Percentiles rank a stretch among this genome's conserved stretches.
phyloP scores from a whole-genome alignment of 495 filamentous ascomycete genomes.

The Podospora anserina region DNA sequence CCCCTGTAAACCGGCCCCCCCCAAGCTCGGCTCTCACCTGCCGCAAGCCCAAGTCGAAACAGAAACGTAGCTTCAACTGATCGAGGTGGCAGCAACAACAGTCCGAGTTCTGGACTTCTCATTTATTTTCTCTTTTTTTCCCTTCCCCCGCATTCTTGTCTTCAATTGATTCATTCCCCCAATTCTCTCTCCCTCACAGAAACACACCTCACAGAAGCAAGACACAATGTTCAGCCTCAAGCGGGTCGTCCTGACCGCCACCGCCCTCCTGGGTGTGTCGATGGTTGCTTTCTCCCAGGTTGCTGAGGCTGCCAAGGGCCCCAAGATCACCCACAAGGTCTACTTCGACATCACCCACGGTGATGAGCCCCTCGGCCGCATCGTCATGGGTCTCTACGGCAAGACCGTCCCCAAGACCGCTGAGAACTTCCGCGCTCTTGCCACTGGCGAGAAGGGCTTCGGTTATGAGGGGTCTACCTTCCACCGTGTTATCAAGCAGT shows the following conservation, averaged over 20 bases:
- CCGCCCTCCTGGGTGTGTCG: slow-evolving; percentile 70
- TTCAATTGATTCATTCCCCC: slow-evolving; percentile 23
- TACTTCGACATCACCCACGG: slow-evolving; percentile 95
- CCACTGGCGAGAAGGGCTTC: slow-evolving; percentile 95
- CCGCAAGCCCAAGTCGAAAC: slow-evolving; percentile 18
- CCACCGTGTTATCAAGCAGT: slow-evolving; percentile 97
- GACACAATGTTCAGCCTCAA: slow-evolving; percentile 55
- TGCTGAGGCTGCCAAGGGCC: slow-evolving; percentile 75
- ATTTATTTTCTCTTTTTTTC: slow-evolving; percentile 1
- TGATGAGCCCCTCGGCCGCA: slow-evolving; percentile 75
- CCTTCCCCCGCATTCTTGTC: slow-evolving; percentile 2
- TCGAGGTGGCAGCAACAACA: slow-evolving; percentile 7
- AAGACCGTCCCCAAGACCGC: slow-evolving; percentile 97
- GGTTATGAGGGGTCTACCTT: slow-evolving; percentile 94
- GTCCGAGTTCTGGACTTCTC: background rate
- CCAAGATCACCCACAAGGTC: slow-evolving; percentile 96
- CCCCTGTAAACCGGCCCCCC: slow-evolving; percentile 17
- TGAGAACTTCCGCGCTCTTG: slow-evolving; percentile 97
- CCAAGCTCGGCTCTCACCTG: slow-evolving; percentile 5
- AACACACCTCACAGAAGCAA: slow-evolving; percentile 2
- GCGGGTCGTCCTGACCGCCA: slow-evolving; percentile 59
- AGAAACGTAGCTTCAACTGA: slow-evolving; percentile 40
- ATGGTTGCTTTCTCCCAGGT: slow-evolving; percentile 72
- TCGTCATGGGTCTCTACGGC: slow-evolving; percentile 94
- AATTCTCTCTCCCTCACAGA: slow-evolving; percentile 2